phyloP scores from a whole-genome alignment of 2,329 filamentous ascomycete genomes.

The Colletotrichum sojae region DNA sequence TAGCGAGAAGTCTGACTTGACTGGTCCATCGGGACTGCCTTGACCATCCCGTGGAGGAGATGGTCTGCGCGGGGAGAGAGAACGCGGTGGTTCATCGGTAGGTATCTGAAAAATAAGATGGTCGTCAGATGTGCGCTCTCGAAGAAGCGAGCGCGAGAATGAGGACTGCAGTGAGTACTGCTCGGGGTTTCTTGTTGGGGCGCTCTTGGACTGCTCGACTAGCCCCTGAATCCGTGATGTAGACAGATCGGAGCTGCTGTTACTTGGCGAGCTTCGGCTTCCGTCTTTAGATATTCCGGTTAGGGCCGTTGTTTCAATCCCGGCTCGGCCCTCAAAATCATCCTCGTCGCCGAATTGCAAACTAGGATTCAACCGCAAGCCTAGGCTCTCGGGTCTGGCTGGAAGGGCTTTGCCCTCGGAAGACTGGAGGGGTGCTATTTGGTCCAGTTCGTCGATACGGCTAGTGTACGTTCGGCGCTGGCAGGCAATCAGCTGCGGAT shows the following conservation, averaged over 20 bases:
- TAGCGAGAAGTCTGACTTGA: conserved; percentile 55
- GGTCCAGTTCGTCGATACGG: conserved; percentile 88
- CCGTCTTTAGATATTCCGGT: conserved; percentile 57
- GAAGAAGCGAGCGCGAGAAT: conserved; percentile 66
- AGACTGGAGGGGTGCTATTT: conserved; percentile 70
- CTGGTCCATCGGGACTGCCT: conserved; percentile 43
- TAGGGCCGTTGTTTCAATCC: conserved; percentile 67
- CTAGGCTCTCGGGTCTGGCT: conserved; percentile 74
- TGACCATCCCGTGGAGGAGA: conserved; percentile 52
- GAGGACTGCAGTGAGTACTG: conserved; percentile 63
- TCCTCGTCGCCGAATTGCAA: conserved; percentile 53
- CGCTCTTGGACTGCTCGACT: conserved; percentile 10
- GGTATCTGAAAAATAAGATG: conserved; percentile 61
- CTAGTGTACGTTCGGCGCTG: conserved; percentile 91
- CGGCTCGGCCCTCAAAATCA: conserved; percentile 59
- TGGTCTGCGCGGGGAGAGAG: conserved; percentile 76
- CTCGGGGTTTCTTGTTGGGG: conserved; percentile 42
- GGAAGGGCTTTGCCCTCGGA: conserved; percentile 83
- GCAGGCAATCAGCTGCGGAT: conserved; percentile 21
- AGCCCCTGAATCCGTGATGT: conserved; percentile 38
- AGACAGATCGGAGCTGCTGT: conserved; percentile 33
- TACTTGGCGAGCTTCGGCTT: conserved; percentile 3
- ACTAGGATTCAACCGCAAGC: conserved; percentile 56
- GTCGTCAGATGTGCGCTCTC: conserved; percentile 49
- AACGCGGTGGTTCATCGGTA: conserved; percentile 73